Percentiles rank a stretch among this genome's conserved stretches.
phyloP scores from a whole-genome alignment of 2,329 filamentous ascomycete genomes.

The Torrubiella hemipterigena region DNA sequence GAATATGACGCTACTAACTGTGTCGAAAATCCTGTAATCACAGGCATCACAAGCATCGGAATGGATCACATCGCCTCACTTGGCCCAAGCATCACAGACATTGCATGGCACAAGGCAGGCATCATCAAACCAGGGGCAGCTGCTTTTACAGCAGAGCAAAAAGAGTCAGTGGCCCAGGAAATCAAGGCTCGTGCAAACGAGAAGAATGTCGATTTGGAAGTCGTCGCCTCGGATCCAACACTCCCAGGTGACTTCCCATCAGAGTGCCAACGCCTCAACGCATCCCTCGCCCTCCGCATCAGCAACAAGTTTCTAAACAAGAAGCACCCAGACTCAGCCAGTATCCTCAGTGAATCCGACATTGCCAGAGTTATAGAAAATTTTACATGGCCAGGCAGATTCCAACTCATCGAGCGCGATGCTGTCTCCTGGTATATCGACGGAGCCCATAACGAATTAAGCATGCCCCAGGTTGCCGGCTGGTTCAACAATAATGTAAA shows the following conservation, averaged over 20 bases:
- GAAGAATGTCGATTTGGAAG: not conserved
- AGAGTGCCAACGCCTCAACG: not conserved
- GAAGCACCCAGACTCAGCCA: not conserved
- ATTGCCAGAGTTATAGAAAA: constrained; percentile 12
- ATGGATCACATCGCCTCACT: constrained; percentile 33
- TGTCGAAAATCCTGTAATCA: constrained; percentile 26
- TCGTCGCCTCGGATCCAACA: not conserved
- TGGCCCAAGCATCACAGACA: constrained; percentile 30
- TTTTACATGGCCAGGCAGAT: constrained; percentile 20
- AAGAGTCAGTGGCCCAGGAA: not conserved
- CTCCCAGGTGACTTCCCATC: not conserved
- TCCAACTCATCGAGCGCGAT: constrained; percentile 15
- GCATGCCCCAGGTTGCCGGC: constrained; percentile 19
- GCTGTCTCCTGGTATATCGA: constrained; percentile 24
- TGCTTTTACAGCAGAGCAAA: constrained; percentile 26
- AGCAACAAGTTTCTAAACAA: not conserved
- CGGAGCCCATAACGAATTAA: constrained; percentile 28
- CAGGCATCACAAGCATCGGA: constrained; percentile 31
- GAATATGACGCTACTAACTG: constrained; percentile 37
- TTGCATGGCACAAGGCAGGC: constrained; percentile 40
- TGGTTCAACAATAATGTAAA: constrained; percentile 14
- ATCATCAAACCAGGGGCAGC: constrained; percentile 29
- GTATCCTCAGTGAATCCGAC: constrained; percentile 10
- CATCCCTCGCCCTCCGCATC: not conserved
- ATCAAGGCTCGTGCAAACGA: not conserved